Percentiles rank a stretch among this genome's conserved stretches.
These are phyloP conservation scores for Jaapia argillacea DNA, from an alignment of 768 basidiomycete genomes.

Conservation along the genomic window DNA sequence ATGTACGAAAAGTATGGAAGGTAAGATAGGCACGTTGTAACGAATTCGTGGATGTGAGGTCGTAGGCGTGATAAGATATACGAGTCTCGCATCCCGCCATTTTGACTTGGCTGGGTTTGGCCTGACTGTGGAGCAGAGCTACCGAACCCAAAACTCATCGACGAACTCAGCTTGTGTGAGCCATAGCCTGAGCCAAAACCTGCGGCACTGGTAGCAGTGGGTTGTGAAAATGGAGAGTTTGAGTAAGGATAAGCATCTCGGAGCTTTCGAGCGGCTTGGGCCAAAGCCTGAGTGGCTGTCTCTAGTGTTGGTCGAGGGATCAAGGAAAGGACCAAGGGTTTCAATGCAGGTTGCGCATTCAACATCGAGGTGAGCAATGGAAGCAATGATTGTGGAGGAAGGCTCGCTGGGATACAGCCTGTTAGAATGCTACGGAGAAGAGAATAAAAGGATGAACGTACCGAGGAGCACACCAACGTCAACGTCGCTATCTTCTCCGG, in stretches of 20 bases:
- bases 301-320: slow-evolving; percentile 83
- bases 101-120: slow-evolving; percentile 1
- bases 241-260: slow-evolving; percentile 83
- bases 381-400: slow-evolving; percentile 68
- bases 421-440: too few relatives aligned
- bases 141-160: slow-evolving; percentile 18
- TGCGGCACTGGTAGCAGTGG: slow-evolving; percentile 13
- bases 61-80: slow-evolving; percentile 70
- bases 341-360: slow-evolving; percentile 58
- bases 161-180: slow-evolving; percentile 10
- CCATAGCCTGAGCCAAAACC: slow-evolving; percentile 20
- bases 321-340: slow-evolving; percentile 59
- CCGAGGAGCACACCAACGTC: slow-evolving; percentile 77
- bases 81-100: slow-evolving; percentile 62
- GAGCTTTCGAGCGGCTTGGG: slow-evolving; percentile 59
- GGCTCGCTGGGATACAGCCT: slow-evolving; percentile 60
- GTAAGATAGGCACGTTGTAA: slow-evolving; percentile 69
- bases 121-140: too few relatives aligned
- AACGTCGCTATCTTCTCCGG: slow-evolving; percentile 49
- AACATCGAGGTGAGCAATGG: slow-evolving; percentile 65
- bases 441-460: too few relatives aligned
- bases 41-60: slow-evolving; percentile 68
- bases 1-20: slow-evolving; percentile 76
- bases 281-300: slow-evolving; percentile 58
- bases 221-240: slow-evolving; percentile 26